phyloP scores from a whole-genome alignment of 352 stramenopile species.

The Pythium aquatile region DNA sequence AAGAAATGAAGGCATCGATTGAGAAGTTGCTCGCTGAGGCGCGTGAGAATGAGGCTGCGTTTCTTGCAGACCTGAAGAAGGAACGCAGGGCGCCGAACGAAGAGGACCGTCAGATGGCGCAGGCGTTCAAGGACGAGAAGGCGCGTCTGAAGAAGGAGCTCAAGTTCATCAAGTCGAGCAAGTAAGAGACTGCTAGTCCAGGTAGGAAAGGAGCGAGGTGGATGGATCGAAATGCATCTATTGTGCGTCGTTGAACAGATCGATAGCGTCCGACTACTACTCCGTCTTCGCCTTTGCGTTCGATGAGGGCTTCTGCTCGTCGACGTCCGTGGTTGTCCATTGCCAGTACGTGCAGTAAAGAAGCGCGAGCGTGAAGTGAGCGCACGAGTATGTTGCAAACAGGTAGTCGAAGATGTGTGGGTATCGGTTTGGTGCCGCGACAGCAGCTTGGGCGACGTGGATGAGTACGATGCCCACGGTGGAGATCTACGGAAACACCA shows the following conservation, averaged over 20 bases:
- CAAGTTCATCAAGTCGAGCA: slow-evolving; percentile 67
- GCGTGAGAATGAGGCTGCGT: slow-evolving; percentile 77
- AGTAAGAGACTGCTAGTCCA: slow-evolving; percentile 28
- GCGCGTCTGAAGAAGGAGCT: slow-evolving; percentile 82
- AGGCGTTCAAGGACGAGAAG: slow-evolving; percentile 88
- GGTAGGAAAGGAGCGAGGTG: not conserved
- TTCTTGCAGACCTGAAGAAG: slow-evolving; percentile 77
- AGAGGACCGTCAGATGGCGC: slow-evolving; percentile 79
- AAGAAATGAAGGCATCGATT: slow-evolving; percentile 71
- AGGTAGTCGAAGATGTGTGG: slow-evolving; percentile 87
- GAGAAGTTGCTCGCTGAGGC: slow-evolving; percentile 74
- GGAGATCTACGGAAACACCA: slow-evolving; percentile 41
- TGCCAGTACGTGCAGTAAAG: slow-evolving; percentile 85
- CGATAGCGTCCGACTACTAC: not conserved
- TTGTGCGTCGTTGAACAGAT: not conserved
- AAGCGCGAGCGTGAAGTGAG: slow-evolving; percentile 71
- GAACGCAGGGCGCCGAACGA: slow-evolving; percentile 38
- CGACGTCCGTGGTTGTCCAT: slow-evolving; percentile 41
- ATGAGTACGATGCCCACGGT: slow-evolving; percentile 49
- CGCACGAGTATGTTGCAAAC: slow-evolving; percentile 79
- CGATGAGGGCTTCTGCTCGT: slow-evolving; percentile 6
- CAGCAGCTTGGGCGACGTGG: slow-evolving; percentile 47
- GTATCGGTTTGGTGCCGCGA: slow-evolving; percentile 54
- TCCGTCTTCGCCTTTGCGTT: slow-evolving; percentile 19
- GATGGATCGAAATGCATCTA: slow-evolving; percentile 1